Evolutionary conservation across 371 early-diverging fungal species (phyloP).

Genomic region (Furculomyces boomerangus): DNA sequence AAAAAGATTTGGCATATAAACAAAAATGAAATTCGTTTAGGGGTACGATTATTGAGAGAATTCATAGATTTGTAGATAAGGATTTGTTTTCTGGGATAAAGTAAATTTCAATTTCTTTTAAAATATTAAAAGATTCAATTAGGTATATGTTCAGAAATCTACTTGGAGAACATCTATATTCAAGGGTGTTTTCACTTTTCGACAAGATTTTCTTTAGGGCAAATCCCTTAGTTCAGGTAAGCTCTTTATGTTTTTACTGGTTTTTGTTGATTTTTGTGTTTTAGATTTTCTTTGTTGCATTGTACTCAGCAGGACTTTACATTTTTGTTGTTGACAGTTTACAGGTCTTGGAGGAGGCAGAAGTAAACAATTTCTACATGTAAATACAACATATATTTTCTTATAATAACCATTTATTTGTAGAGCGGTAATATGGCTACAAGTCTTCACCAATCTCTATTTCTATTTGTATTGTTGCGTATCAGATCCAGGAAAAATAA

Average conservation of each 20-base stretch:
- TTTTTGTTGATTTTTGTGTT: not conserved
- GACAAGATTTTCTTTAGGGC: not conserved
- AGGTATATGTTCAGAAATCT: not conserved
- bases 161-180: not conserved
- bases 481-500: constrained; percentile 44
- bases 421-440: not conserved
- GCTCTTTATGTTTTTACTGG: not conserved
- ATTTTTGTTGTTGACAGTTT: not conserved
- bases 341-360: not conserved
- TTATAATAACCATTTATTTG: not conserved
- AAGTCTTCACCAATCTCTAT: constrained; percentile 27
- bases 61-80: not conserved
- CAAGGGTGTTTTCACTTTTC: not conserved
- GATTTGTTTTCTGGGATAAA: no score
- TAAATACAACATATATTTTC: not conserved
- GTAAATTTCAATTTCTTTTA: no score
- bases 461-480: constrained; percentile 38
- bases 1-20: not conserved
- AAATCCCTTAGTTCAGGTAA: not conserved
- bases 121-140: not conserved
- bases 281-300: not conserved
- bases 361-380: not conserved
- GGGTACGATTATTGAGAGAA: not conserved
- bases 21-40: not conserved
- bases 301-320: not conserved